phyloP scores from a whole-genome alignment of 2,329 filamentous ascomycete species.

The Diaporthe aspalathi region DNA sequence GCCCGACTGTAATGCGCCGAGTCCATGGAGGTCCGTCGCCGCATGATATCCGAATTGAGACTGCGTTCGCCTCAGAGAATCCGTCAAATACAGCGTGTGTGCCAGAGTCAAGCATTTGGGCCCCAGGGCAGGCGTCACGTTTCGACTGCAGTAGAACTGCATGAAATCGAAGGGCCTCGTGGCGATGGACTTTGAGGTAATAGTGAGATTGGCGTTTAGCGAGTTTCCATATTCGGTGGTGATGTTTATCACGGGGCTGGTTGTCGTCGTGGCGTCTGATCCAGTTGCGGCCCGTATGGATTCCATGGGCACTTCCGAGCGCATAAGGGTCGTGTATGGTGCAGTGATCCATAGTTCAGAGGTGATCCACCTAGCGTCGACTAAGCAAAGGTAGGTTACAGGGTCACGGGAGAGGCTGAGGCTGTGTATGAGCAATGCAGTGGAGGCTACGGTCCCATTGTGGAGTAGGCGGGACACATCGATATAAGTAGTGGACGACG shows the following conservation, averaged over 20 bases:
- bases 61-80: background rate
- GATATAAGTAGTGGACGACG: background rate
- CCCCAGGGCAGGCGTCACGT: background rate
- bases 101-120: background rate
- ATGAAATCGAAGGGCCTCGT: background rate
- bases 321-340: background rate
- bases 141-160: background rate
- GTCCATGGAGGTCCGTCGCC: too few relatives aligned
- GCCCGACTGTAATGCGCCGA: background rate
- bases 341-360: background rate
- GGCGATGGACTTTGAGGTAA: background rate
- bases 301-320: background rate
- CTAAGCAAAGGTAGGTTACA: background rate
- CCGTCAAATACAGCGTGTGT: background rate
- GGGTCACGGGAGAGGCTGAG: too few relatives aligned
- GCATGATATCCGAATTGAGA: background rate
- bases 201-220: background rate
- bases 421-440: background rate
- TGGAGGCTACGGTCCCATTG: accelerated
- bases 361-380: constrained; percentile 2
- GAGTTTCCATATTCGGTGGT: background rate
- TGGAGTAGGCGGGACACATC: background rate
- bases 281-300: background rate
- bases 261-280: background rate
- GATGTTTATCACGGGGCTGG: background rate